These are phyloP conservation scores for Ajuga chamaepitys DNA, from an alignment of 257 asterid species.

Conservation along the genomic window DNA sequence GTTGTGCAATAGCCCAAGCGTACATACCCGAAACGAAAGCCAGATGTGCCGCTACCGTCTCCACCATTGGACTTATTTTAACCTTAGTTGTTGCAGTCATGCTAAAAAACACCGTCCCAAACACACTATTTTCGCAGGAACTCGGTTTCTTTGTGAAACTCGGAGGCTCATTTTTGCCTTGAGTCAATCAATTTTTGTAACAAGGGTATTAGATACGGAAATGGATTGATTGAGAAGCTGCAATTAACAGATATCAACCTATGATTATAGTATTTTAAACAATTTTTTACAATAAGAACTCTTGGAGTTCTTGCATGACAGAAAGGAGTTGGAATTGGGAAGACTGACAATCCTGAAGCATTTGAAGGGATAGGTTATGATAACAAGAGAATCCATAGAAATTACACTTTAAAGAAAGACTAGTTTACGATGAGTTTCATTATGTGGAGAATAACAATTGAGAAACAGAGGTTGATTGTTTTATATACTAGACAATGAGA, in stretches of 20 bases:
- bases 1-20: conserved; percentile 70
- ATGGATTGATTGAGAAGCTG: conserved; percentile 30
- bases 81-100: conserved; percentile 74
- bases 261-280: conserved; percentile 28
- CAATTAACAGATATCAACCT: conserved; percentile 28
- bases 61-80: conserved; percentile 74
- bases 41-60: conserved; percentile 70
- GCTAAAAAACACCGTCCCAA: conserved; percentile 69
- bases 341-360: conserved; percentile 18
- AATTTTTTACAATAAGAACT: conserved; percentile 6
- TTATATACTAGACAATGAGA: background rate
- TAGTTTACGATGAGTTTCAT: background rate
- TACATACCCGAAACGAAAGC: conserved; percentile 68
- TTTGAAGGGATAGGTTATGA: conserved; percentile 23
- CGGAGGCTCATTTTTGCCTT: conserved; percentile 27
- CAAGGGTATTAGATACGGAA: conserved; percentile 43
- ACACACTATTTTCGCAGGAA: conserved; percentile 46
- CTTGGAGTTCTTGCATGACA: conserved; percentile 19
- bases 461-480: background rate
- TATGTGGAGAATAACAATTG: conserved; percentile 7
- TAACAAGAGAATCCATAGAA: conserved; percentile 41
- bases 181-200: conserved; percentile 43
- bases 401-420: background rate
- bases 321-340: conserved; percentile 16
- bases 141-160: conserved; percentile 18